These are phyloP conservation scores for Solanum hybrid DNA, from an alignment of 305 asterid genomes.

Conservation along the genomic window DNA sequence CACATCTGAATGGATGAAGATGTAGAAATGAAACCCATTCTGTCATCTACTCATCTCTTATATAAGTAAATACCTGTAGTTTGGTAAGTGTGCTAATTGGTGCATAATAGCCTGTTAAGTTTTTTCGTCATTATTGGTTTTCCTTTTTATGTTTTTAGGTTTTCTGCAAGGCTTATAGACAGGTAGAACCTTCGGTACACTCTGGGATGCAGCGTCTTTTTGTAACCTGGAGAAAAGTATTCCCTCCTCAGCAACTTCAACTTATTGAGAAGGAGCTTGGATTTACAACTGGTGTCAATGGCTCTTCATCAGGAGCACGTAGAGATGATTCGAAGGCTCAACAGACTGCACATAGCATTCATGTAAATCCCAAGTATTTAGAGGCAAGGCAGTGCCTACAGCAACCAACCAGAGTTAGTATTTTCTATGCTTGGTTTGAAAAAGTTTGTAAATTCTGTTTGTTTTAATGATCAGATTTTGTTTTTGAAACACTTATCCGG, in stretches of 20 bases:
- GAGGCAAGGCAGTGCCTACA: conserved; percentile 75
- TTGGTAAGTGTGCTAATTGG: not conserved
- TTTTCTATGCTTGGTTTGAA: conserved; percentile 1
- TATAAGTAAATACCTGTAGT: not conserved
- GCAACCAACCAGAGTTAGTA: conserved; percentile 63
- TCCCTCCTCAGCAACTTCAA: conserved; percentile 72
- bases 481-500: not conserved
- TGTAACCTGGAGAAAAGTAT: conserved; percentile 94
- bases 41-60: not conserved
- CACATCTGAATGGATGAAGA: not conserved
- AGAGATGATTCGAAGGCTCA: conserved; percentile 64
- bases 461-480: not conserved
- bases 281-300: conserved; percentile 48
- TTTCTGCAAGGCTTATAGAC: conserved; percentile 81
- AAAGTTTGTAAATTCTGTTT: not conserved
- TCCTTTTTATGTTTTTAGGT: conserved; percentile 45
- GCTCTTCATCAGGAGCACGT: conserved; percentile 37
- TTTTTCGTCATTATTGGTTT: not conserved
- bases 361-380: conserved; percentile 90
- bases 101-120: not conserved
- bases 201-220: conserved; percentile 93
- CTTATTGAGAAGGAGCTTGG: conserved; percentile 87
- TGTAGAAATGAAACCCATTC: not conserved
- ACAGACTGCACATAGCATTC: conserved; percentile 82
- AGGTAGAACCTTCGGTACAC: conserved; percentile 74